Evolutionary conservation across 257 asterid genomes (phyloP).

Genomic region (Penstemon eatonii): DNA sequence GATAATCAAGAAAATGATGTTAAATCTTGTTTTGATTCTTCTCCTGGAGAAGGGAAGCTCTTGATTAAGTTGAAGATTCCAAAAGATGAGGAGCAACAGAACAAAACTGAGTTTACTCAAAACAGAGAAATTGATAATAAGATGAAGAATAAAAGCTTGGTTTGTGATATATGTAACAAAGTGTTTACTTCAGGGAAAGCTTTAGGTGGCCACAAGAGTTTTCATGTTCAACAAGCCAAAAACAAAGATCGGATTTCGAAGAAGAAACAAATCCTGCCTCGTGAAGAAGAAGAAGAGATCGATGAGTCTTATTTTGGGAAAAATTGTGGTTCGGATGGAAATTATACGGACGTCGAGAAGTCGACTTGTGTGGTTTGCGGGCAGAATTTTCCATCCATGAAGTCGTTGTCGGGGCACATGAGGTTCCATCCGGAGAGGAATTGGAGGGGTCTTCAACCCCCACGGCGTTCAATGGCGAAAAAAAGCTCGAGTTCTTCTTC

Average conservation of each 20-base stretch:
- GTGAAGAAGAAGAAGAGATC: not conserved
- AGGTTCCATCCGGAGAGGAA: slow-evolving; percentile 51
- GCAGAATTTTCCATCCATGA: slow-evolving; percentile 44
- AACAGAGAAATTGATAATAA: not conserved
- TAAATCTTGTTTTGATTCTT: slow-evolving; percentile 4
- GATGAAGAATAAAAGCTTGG: not conserved
- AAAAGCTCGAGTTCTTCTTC: slow-evolving; percentile 1
- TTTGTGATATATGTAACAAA: slow-evolving; percentile 37
- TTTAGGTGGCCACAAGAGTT: slow-evolving; percentile 76
- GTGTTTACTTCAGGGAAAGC: slow-evolving; percentile 65
- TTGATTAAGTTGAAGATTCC: not conserved
- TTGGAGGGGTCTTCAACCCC: slow-evolving; percentile 54
- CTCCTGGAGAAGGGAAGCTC: slow-evolving; percentile 8
- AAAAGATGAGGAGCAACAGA: no score
- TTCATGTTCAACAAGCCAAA: slow-evolving; percentile 41
- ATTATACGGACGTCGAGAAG: not conserved
- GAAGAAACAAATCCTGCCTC: slow-evolving; percentile 24
- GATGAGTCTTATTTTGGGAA: slow-evolving; percentile 1
- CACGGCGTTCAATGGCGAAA: slow-evolving; percentile 28
- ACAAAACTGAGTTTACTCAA: no score
- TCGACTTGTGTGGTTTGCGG: slow-evolving; percentile 36
- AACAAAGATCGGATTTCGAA: not conserved
- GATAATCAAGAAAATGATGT: slow-evolving; percentile 25
- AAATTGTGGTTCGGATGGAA: not conserved
- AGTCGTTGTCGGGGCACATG: slow-evolving; percentile 57